Conservation (phyloP, 2,329 filamentous ascomycete genomes). For the Nothophaeocryptopus gaeumannii region DNA sequence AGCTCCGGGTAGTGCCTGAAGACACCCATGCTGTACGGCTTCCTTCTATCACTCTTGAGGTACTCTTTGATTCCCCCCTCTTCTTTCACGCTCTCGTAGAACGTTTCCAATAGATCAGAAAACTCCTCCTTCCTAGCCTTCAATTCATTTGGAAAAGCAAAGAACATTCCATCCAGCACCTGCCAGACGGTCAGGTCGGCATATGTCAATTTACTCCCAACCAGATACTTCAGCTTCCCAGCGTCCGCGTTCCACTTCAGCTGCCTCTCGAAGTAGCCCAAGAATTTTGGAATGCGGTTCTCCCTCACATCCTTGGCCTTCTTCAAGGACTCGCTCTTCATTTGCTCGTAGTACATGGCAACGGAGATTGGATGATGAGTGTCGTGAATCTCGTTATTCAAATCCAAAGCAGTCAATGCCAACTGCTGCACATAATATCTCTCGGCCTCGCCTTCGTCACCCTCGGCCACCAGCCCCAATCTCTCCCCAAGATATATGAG, state of each 20-base stretch:
- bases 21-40: conserved; percentile 62
- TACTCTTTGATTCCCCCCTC: conserved; percentile 66
- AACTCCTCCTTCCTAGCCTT: conserved; percentile 57
- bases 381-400: conserved; percentile 71
- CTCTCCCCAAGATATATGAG: conserved; percentile 65
- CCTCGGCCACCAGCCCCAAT: conserved; percentile 55
- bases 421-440: conserved; percentile 62
- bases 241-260: conserved; percentile 57
- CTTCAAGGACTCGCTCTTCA: conserved; percentile 64
- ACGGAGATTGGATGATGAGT: conserved; percentile 63
- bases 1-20: conserved; percentile 73
- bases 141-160: conserved; percentile 69
- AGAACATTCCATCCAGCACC: conserved; percentile 55
- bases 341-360: conserved; percentile 67
- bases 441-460: conserved; percentile 42
- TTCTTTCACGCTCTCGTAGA: conserved; percentile 62
- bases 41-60: conserved; percentile 61
- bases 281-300: conserved; percentile 67
- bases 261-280: conserved; percentile 67
- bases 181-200: conserved; percentile 74
- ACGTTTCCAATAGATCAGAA: conserved; percentile 55
- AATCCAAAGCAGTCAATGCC: conserved; percentile 66
- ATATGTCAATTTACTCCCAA: conserved; percentile 63
- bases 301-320: conserved; percentile 58
- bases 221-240: conserved; percentile 61